These are phyloP conservation scores for Magnaporthiopsis incrustans DNA, from an alignment of 2,329 filamentous ascomycete genomes.

Conservation along the genomic window DNA sequence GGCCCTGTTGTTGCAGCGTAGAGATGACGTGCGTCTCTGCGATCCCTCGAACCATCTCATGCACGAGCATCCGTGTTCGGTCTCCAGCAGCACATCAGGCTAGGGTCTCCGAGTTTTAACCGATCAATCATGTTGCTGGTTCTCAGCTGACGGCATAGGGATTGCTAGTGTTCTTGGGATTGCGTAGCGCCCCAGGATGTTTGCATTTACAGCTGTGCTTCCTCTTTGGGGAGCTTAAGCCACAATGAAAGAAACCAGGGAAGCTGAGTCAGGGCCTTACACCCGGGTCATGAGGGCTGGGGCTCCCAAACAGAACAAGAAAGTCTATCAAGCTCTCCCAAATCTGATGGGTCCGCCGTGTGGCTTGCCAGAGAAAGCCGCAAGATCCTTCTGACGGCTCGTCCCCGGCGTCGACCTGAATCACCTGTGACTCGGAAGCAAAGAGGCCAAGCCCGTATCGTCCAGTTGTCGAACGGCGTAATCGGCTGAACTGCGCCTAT, in stretches of 20 bases:
- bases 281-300: too few species aligned
- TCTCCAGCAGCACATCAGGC: background rate
- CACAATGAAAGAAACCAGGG: background rate
- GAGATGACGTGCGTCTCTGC: background rate
- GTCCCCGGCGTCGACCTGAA: background rate
- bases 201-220: background rate
- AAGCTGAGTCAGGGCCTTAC: background rate
- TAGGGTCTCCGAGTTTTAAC: background rate
- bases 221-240: background rate
- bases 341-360: too few species aligned
- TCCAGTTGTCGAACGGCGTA: background rate
- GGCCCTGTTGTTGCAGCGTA: background rate
- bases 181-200: too few species aligned
- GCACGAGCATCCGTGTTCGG: background rate
- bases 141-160: background rate
- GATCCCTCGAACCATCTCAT: background rate
- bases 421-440: constrained; percentile 2
- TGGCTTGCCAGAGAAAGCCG: too few species aligned
- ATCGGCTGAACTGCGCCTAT: constrained; percentile 6
- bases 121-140: background rate
- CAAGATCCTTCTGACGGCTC: constrained; percentile 4
- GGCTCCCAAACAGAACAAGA: too few species aligned
- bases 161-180: background rate
- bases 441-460: background rate
- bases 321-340: too few species aligned